Base-by-base conservation (phyloP, 768 basidiomycete species). In the Solioccasus polychromus region DNA sequence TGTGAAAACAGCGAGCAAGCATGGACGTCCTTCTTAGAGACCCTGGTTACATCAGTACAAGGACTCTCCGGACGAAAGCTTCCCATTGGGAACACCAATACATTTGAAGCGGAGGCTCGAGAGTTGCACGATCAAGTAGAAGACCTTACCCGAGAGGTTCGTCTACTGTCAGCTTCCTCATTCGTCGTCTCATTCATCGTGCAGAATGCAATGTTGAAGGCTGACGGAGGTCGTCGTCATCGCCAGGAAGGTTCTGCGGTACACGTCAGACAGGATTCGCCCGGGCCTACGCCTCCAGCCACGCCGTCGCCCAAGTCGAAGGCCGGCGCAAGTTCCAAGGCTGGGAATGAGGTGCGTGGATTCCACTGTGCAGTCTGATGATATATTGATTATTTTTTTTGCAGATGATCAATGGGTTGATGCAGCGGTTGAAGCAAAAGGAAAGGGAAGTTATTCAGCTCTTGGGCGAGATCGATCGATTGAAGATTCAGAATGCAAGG, bases 361-460 rank as follows among this genome's bases (percentile, higher is more conserved):
- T 0, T 23, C 37, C 11, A 2, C 38, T 35, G 18, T 12, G n/a
- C 17, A 19, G 30, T 39, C 20, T 11, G 10, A 32, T 38, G 15
- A 30, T 32, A 43, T 28, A 46, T 15, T 14, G 6, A 19, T 11
- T 22, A 4, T 37, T 20, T 44, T 37, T 20, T 44, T 11, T 4
- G 5, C 18, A 86, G 77, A 82, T 77, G 51, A 75, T 85, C 45
- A 77, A 81, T 50, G 88, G 87, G 2, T 59, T 94, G 17, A 79
- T 92, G 8, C 88, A 91, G 57, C 80, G 88, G 9, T 72, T 94
- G 14, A 78, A 86, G 3, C 78, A 83, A 61, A 92, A 92, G 62
- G 92, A 96, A 69, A 90, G 87, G 57, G 81, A 92, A 63, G 87
- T 91, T 2, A 60, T 80, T 2, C 80, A 83, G 44, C 73, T 94